Conservation (phyloP, 1,284 basidiomycete species). For the Rhizoctonia solani region DNA sequence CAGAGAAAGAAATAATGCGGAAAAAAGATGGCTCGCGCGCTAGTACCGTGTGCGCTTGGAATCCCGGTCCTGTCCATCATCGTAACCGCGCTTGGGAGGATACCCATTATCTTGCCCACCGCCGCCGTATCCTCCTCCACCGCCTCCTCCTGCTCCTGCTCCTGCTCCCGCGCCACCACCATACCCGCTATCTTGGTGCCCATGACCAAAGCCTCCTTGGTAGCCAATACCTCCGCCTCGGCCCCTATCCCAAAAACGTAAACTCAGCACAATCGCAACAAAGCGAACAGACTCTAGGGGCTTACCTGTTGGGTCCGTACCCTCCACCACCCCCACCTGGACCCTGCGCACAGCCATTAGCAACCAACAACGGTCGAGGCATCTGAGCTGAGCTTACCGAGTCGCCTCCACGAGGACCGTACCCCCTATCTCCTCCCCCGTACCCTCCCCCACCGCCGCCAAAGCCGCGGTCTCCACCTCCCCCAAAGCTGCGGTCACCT, state of each 20-base stretch:
- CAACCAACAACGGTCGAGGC: background rate
- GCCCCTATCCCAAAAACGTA: no score
- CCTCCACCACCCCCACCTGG: conserved; percentile 16
- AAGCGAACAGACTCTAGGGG: background rate
- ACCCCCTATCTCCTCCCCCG: conserved; percentile 41
- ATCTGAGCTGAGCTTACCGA: conserved; percentile 15
- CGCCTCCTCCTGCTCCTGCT: no score
- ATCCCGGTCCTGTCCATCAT: conserved; percentile 37
- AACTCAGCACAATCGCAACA: background rate
- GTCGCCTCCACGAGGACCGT: conserved; percentile 32
- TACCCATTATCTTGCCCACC: conserved; percentile 30
- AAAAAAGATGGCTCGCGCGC: conserved; percentile 23
- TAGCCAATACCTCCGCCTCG: conserved; percentile 31
- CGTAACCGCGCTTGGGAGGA: conserved; percentile 38
- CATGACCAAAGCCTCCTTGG: conserved; percentile 30
- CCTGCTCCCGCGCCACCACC: conserved; percentile 17
- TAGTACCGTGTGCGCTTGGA: conserved; percentile 38
- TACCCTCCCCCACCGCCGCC: conserved; percentile 39
- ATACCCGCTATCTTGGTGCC: conserved; percentile 25
- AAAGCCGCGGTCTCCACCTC: no score
- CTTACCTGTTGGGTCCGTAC: conserved; percentile 25
- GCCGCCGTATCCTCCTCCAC: no score
- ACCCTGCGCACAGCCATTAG: conserved; percentile 1
- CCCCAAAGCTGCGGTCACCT: no score
- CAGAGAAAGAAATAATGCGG: conserved; percentile 3